phyloP scores from a whole-genome alignment of 2,329 filamentous ascomycete species.

The Xylaria sp. region DNA sequence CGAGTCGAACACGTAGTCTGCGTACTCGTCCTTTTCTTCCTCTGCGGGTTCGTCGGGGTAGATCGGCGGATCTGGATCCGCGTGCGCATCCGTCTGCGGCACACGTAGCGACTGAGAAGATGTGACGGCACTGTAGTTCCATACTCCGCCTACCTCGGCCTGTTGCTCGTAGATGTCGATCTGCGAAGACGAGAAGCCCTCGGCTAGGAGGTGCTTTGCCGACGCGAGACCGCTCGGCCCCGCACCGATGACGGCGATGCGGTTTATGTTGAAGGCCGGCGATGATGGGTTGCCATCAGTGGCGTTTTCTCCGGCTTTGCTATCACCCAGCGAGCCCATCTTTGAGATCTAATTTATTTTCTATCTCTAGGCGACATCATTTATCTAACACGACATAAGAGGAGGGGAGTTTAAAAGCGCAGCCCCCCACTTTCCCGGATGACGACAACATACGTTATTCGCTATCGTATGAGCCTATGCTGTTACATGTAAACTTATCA shows the following conservation, averaged over 20 bases:
- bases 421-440: background rate
- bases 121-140: conserved; percentile 73
- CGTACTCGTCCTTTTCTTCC: conserved; percentile 31
- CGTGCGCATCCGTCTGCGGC: conserved; percentile 75
- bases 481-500: background rate
- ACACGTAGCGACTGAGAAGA: conserved; percentile 60
- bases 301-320: conserved; percentile 6
- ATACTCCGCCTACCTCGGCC: conserved; percentile 79
- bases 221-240: conserved; percentile 82
- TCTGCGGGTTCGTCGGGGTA: conserved; percentile 51
- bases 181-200: conserved; percentile 67
- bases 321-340: conserved; percentile 39
- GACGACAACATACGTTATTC: conserved; percentile 10
- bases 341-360: background rate
- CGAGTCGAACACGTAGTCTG: conserved; percentile 33
- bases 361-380: background rate
- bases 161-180: conserved; percentile 88
- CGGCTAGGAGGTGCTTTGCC: conserved; percentile 82
- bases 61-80: conserved; percentile 70
- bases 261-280: conserved; percentile 61
- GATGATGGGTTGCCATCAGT: background rate
- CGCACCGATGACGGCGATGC: conserved; percentile 82
- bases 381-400: background rate
- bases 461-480: background rate
- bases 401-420: background rate